Base-by-base conservation (phyloP, 208 protist species). In the Acanthamoeba sp. region DNA sequence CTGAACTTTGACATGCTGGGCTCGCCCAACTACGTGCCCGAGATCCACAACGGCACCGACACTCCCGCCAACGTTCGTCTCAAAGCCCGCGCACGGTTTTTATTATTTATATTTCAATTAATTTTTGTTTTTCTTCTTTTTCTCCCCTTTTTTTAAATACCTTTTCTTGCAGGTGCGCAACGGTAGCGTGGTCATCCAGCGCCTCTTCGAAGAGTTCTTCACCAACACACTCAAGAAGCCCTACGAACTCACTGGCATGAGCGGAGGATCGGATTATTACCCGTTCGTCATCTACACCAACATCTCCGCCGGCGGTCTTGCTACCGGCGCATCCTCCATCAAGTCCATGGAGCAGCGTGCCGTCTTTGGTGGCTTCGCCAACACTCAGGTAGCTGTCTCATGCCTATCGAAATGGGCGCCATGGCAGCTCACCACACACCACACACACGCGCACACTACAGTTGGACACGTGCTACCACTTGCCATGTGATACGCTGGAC, bases 1-100 rank as follows among this genome's bases (percentile, higher is more conserved):
- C 9, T 93, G 10, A 93, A 93, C 89, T 93, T 93, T 82, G 89
- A 93, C 45, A 93, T 93, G 89, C 10, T 93, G 45, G 89, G 48
- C 40, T 82, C 66, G 38, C 88, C 88, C 42, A 93, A 93, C 64
- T 93, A 80, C 34, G 34, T 93, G 5, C 89, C 69, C 3, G 9
- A 34, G 29, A 66, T 93, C 27, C 45, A 48, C 69, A 45, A 93
- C 66, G 89, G 62, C 64, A 82, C 22, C 10, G 50, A 36, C 32
- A 40, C 89, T 24, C 64, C 64, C n/a, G 62, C 10, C 27, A 57
- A 93, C 24, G 89, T 84, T 82, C 34, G 89, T 82, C 4, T 48
- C 40, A 38, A 24, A 42, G 24, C 1, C n/a, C 40, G 10, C 45
- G 10, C 45, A 48, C 45, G 45, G 22, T 88, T 87, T 57, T 59